Evolutionary conservation across 768 basidiomycete species (phyloP), one percentile per base, ranked within the genome.

Genomic region (Panaeolus cyanescens): DNA sequence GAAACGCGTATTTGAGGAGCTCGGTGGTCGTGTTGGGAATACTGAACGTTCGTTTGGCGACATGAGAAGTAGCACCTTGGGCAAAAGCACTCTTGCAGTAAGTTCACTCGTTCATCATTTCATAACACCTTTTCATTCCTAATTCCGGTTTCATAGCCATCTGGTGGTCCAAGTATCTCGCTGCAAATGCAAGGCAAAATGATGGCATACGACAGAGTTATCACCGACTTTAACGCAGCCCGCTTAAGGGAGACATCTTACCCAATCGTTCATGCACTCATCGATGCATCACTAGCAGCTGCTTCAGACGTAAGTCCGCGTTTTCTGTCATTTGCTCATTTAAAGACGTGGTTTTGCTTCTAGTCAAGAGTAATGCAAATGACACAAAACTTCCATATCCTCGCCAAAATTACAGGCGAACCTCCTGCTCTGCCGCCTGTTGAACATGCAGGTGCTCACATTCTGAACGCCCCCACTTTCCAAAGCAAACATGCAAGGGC

Each of bases 131-230:
- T 12, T 28, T 3, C 13, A 50, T 50, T 50, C 45, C 30, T 13
- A 55, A 20, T 10, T 25, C 9, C 32, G 58, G 20, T 54, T 39
- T 55, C 59, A 53, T 61, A 78, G 76, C 68, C 75, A 6, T 76
- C 73, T 63, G 67, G 70, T 39, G 77, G 81, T 1, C 86, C 89
- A 1, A 86, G 81, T 61, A 75, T 89, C 20, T 86, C 82, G 13
- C 72, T 92, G 37, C 91, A 93, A 70, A 91, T 91, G 89, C 95
- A 96, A 73, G 87, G 84, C 74, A 93, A 92, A 75, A 95, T 98
- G 95, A 93, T 98, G 91, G 89, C 87, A 12, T 99, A 98, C 72
- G 92, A 96, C 78, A 86, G 87, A 54, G 88, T 92, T 32, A 79
- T 98, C 40, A 79, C 84, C 6, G 87, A 92, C 22, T 78, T 98